Evolutionary conservation across 2,329 filamentous ascomycete species (phyloP).

Genomic region (Ophiostoma populinum): DNA sequence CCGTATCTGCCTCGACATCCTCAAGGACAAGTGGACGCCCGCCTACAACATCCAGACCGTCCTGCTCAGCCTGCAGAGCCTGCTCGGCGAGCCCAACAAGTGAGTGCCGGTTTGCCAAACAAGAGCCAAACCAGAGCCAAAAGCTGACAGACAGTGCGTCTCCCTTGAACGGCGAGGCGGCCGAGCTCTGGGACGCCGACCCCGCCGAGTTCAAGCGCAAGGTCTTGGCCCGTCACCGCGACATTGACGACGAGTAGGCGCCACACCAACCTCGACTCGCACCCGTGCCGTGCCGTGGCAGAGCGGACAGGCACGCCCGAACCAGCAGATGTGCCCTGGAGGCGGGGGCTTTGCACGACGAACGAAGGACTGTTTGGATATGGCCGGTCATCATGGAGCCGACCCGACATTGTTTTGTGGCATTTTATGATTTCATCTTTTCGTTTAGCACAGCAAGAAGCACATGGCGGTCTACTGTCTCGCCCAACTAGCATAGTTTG

Average conservation of each 20-base stretch:
- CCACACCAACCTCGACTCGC: no score
- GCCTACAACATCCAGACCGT: slow-evolving; percentile 95
- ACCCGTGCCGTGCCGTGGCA: no score
- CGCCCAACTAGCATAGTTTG: background rate
- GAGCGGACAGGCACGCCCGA: no score
- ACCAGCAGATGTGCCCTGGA: no score
- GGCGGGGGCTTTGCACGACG: background rate
- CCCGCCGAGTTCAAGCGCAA: slow-evolving; percentile 72
- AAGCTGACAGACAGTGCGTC: slow-evolving; percentile 47
- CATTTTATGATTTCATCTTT: no score
- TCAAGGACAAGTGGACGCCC: slow-evolving; percentile 98
- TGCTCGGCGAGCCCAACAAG: slow-evolving; percentile 97
- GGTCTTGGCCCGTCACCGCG: slow-evolving; percentile 43
- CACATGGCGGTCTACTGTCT: no score
- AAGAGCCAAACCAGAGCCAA: no score
- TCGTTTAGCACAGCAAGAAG: no score
- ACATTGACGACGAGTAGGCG: slow-evolving; percentile 47
- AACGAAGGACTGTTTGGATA: background rate
- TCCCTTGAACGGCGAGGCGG: slow-evolving; percentile 88
- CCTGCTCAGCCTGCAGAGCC: slow-evolving; percentile 79
- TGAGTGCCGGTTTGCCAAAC: slow-evolving; percentile 22
- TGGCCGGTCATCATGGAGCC: background rate
- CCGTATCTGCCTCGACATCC: slow-evolving; percentile 89
- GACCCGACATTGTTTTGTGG: background rate
- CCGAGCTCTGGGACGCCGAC: slow-evolving; percentile 88